Conservation (phyloP, 495 filamentous ascomycete genomes). For the Tuber magnatum region DNA sequence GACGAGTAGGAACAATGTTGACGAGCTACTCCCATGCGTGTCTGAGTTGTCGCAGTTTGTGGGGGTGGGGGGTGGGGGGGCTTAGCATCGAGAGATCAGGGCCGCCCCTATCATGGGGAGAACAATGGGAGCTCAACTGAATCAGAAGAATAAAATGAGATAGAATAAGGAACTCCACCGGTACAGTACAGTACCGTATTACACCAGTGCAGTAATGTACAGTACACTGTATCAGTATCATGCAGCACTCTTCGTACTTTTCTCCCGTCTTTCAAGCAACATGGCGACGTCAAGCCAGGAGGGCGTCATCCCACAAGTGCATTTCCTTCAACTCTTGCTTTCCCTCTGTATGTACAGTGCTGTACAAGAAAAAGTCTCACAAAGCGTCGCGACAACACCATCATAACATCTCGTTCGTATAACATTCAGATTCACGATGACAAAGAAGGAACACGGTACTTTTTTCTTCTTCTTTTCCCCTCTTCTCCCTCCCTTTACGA, state of each 20-base stretch:
- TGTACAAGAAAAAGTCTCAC: background rate
- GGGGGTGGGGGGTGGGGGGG: background rate
- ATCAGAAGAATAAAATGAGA: background rate
- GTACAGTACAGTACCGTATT: background rate
- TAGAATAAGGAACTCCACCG: background rate
- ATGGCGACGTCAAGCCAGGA: background rate
- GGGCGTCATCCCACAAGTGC: background rate
- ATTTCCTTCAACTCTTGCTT: background rate
- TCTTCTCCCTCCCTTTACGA: background rate
- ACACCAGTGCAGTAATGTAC: background rate
- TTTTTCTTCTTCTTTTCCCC: background rate
- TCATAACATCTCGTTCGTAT: background rate
- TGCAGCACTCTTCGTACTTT: background rate
- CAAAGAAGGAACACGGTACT: background rate
- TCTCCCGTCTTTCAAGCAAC: background rate
- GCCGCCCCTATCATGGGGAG: background rate
- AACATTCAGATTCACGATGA: background rate
- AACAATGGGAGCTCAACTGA: background rate
- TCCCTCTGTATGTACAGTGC: too few relatives aligned
- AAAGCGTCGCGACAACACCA: background rate
- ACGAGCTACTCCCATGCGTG: background rate
- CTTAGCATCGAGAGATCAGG: background rate
- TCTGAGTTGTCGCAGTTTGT: background rate
- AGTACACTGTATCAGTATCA: background rate
- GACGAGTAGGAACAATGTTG: background rate